Percentiles rank a stretch among this genome's conserved stretches.
These are phyloP conservation scores for Yamadazyma dushanensis DNA, from an alignment of 1,139 yeast genomes.

Conservation along the genomic window DNA sequence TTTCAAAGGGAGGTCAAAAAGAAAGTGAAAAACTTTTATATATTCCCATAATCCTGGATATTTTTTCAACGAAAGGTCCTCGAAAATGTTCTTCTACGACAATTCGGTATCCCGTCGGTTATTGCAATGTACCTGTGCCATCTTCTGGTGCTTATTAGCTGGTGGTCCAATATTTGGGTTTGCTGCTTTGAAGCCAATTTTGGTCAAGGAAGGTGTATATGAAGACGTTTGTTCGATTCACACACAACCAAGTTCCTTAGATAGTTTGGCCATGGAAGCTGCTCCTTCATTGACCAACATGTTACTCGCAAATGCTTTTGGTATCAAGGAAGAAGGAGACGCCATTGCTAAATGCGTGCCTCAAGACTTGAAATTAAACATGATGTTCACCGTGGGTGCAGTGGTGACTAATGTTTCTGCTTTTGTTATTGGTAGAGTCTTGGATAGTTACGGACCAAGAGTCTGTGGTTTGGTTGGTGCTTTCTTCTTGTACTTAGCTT, in stretches of 20 bases:
- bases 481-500: constrained; percentile 34
- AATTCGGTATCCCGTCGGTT: constrained; percentile 20
- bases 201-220: constrained; percentile 40
- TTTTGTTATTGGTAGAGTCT: constrained; percentile 38
- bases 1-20: neutral
- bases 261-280: constrained; percentile 10
- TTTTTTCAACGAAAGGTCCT: neutral
- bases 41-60: neutral
- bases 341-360: constrained; percentile 33
- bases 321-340: constrained; percentile 13
- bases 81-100: constrained; percentile 20
- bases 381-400: constrained; percentile 49
- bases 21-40: neutral
- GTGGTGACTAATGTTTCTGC: constrained; percentile 47
- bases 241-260: constrained; percentile 9
- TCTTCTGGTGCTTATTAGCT: constrained; percentile 43
- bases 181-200: constrained; percentile 48
- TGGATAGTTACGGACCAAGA: constrained; percentile 44
- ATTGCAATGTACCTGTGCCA: constrained; percentile 36
- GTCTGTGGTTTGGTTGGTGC: constrained; percentile 47
- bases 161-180: constrained; percentile 52
- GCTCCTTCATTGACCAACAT: constrained; percentile 12
- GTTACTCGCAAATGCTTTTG: constrained; percentile 12
- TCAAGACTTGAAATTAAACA: constrained; percentile 46
- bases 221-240: constrained; percentile 34